Base-by-base conservation (phyloP, 805 yeast species). In the Spathaspora hagerdaliae region DNA sequence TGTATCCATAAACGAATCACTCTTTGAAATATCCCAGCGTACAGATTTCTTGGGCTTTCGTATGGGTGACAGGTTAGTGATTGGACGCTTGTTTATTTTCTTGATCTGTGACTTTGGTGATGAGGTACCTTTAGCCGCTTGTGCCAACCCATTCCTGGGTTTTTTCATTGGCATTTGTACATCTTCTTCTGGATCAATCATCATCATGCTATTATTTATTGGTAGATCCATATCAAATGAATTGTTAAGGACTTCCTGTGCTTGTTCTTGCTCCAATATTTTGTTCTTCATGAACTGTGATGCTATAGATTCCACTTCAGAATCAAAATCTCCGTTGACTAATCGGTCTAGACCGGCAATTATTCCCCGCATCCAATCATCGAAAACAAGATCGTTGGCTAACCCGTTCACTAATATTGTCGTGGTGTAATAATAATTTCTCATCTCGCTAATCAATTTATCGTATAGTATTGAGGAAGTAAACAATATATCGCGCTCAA, bases 401-500 rank as follows among this genome's bases (percentile, higher is more conserved):
- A 39, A 19, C 13, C 35, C n/a, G n/a, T 31, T 27, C 7, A 19
- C 29, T n/a, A 44, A 38, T 14, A 40, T 39, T 7, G 36, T 44
- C 24, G 51, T 45, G 19, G 43, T 13, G 24, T 38, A 43, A 27
- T 38, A 26, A 34, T 29, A 51, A 9, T 44, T 45, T 15, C 51
- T 47, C 31, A 66, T 41, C 36, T 63, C 63, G 14, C 60, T 58
- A 5, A 68, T 51, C 48, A 55, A 72, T 43, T 75, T 73, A 54
- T 83, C 90, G 55, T 77, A 74, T 29, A 80, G 60, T 5, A 78
- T 61, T 0, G 85, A 76, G 1, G 87, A 75, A 50, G 75, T 75
- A 46, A 78, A 73, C 19, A 83, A 59, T 6, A 83, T 69, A 33
- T 82, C 82, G 42, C 68, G 73, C 36, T 82, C 82, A 2, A 79